Conservation (phyloP, 2,329 filamentous ascomycete genomes). For the Corniculantispora saksenae region DNA sequence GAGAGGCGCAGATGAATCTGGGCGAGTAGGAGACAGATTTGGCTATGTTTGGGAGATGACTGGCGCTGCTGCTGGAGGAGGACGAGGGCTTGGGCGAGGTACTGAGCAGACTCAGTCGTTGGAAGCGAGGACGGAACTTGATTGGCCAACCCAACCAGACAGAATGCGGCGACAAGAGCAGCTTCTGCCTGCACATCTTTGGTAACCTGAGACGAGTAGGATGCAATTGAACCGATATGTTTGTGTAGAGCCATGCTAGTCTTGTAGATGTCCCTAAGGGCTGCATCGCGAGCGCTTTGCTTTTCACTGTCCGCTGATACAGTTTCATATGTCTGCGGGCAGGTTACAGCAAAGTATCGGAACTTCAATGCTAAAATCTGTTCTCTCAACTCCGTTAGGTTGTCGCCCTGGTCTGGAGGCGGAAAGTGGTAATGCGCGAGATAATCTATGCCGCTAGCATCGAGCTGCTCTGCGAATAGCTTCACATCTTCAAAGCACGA, state of each 20-base stretch:
- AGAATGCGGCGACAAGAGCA: slow-evolving; percentile 37
- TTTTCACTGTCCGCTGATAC: neutral
- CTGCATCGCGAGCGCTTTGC: neutral
- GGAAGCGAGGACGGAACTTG: slow-evolving; percentile 11
- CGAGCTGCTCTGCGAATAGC: slow-evolving; percentile 44
- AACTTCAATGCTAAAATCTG: slow-evolving; percentile 43
- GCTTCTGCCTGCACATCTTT: slow-evolving; percentile 35
- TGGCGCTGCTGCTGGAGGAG: slow-evolving; percentile 52
- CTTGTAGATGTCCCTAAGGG: neutral
- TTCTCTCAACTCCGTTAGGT: slow-evolving; percentile 29
- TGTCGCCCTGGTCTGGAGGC: slow-evolving; percentile 31
- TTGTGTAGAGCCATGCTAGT: slow-evolving; percentile 26
- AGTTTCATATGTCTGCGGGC: slow-evolving; percentile 23
- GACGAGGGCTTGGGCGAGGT: slow-evolving; percentile 50
- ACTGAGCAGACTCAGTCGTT: slow-evolving; percentile 25
- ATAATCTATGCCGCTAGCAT: slow-evolving; percentile 39
- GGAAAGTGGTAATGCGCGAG: slow-evolving; percentile 41
- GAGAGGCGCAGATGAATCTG: slow-evolving; percentile 55
- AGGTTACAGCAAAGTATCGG: slow-evolving; percentile 47
- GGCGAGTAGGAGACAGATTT: slow-evolving; percentile 51
- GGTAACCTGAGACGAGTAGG: neutral
- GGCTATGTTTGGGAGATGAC: slow-evolving; percentile 46
- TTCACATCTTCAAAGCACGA: slow-evolving; percentile 52
- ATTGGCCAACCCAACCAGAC: slow-evolving; percentile 33
- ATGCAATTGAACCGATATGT: neutral